phyloP scores from a whole-genome alignment of 169 alveolate species.

The Plasmodium fragile region DNA sequence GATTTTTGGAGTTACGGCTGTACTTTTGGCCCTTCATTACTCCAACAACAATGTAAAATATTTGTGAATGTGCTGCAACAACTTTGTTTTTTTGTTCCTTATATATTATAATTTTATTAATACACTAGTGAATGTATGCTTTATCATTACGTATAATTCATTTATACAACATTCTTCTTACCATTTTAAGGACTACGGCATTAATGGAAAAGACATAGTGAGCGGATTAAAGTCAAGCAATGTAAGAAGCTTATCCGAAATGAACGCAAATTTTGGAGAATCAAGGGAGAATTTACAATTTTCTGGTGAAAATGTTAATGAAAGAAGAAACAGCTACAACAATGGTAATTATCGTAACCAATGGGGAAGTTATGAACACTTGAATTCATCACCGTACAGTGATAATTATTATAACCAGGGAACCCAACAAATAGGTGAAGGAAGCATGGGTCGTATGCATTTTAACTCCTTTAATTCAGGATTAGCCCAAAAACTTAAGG shows the following conservation, averaged over 20 bases:
- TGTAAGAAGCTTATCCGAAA: background rate
- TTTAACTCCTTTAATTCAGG: background rate
- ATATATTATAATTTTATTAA: background rate
- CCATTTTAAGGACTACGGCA: background rate
- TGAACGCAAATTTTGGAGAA: background rate
- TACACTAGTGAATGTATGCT: background rate
- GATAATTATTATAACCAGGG: background rate
- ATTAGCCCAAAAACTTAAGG: background rate
- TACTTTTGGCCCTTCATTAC: background rate
- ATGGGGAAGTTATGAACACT: background rate
- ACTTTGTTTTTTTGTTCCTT: background rate
- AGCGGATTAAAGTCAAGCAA: background rate
- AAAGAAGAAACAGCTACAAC: slow-evolving; percentile 1
- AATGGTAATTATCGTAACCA: background rate
- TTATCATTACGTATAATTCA: background rate
- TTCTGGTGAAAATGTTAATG: background rate
- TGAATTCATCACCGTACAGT: too few relatives aligned
- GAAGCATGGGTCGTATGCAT: background rate
- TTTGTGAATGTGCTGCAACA: background rate
- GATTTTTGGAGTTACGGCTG: background rate
- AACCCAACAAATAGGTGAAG: background rate
- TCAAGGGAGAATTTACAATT: background rate
- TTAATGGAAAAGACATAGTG: background rate
- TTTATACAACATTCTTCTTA: background rate
- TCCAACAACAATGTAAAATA: background rate